phyloP scores from a whole-genome alignment of 768 basidiomycete genomes.

The Collybia nuda region DNA sequence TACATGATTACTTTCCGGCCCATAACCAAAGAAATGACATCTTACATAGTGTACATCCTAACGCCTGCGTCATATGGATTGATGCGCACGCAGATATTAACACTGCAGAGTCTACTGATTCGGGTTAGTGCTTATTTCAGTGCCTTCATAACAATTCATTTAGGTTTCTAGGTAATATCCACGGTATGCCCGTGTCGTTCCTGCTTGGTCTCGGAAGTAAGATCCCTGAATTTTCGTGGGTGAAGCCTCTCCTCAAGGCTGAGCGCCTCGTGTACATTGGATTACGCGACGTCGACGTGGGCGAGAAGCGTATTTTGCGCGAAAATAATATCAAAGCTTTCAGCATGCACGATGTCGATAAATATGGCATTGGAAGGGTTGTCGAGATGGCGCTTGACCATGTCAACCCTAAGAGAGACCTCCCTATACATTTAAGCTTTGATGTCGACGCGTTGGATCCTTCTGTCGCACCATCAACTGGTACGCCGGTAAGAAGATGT shows the following conservation, averaged over 20 bases:
- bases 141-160: not conserved
- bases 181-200: conserved; percentile 98
- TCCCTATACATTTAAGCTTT: conserved; percentile 95
- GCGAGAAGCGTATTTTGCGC: conserved; percentile 84
- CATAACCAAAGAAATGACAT: too few species aligned
- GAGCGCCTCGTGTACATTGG: conserved; percentile 92
- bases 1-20: conserved; percentile 13
- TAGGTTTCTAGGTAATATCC: conserved; percentile 76
- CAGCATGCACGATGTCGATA: conserved; percentile 91
- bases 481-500: conserved; percentile 67
- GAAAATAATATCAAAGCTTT: conserved; percentile 83
- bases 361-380: conserved; percentile 90
- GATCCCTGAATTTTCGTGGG: conserved; percentile 49
- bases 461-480: conserved; percentile 90
- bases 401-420: conserved; percentile 81
- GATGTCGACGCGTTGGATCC: conserved; percentile 97
- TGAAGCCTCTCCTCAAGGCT: conserved; percentile 63
- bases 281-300: conserved; percentile 87
- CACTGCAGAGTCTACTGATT: conserved; percentile 76
- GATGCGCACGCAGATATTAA: conserved; percentile 99
- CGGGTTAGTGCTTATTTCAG: conserved; percentile 44
- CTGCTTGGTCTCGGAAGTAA: conserved; percentile 59
- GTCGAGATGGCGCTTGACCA: conserved; percentile 96
- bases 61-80: conserved; percentile 91
- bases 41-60: conserved; percentile 52